Percentiles rank a stretch among this genome's conserved stretches.
These are phyloP conservation scores for Trichoderma pleuroti DNA, from an alignment of 2,329 filamentous ascomycete species.

Conservation along the genomic window DNA sequence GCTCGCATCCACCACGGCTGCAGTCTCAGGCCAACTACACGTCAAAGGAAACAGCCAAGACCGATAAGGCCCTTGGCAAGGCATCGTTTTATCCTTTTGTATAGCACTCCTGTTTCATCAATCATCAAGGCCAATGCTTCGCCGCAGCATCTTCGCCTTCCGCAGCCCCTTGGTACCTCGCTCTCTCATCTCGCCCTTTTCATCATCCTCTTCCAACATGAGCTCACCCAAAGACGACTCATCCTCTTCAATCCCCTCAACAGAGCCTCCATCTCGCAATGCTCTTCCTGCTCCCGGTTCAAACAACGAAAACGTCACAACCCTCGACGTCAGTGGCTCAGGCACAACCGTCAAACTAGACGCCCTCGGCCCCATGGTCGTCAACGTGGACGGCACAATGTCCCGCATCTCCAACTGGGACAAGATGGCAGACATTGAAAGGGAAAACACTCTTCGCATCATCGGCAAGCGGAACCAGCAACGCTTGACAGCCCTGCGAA, in stretches of 20 bases:
- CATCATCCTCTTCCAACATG: slow-evolving; percentile 5
- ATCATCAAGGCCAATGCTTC: slow-evolving; percentile 8
- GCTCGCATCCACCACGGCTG: neutral
- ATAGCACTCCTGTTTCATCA: no score
- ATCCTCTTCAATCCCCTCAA: neutral
- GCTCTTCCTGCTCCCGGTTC: slow-evolving; percentile 29
- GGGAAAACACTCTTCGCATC: slow-evolving; percentile 62
- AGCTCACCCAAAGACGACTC: neutral
- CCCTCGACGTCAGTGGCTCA: slow-evolving; percentile 34
- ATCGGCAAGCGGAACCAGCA: slow-evolving; percentile 66
- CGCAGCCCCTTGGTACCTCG: neutral
- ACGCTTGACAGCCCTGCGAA: slow-evolving; percentile 51
- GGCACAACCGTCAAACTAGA: slow-evolving; percentile 55
- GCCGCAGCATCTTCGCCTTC: slow-evolving; percentile 1
- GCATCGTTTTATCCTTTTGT: neutral
- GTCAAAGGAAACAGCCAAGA: neutral
- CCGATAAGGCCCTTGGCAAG: neutral
- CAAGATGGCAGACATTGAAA: slow-evolving; percentile 66
- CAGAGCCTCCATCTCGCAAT: slow-evolving; percentile 5
- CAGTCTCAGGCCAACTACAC: neutral
- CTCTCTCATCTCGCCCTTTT: neutral
- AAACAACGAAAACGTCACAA: slow-evolving; percentile 19
- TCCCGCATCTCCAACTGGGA: slow-evolving; percentile 71
- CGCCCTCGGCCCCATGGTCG: slow-evolving; percentile 68
- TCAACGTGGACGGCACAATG: slow-evolving; percentile 68